These are phyloP conservation scores for Penicillium psychrofluorescens DNA, from an alignment of 495 filamentous ascomycete species.

Conservation along the genomic window DNA sequence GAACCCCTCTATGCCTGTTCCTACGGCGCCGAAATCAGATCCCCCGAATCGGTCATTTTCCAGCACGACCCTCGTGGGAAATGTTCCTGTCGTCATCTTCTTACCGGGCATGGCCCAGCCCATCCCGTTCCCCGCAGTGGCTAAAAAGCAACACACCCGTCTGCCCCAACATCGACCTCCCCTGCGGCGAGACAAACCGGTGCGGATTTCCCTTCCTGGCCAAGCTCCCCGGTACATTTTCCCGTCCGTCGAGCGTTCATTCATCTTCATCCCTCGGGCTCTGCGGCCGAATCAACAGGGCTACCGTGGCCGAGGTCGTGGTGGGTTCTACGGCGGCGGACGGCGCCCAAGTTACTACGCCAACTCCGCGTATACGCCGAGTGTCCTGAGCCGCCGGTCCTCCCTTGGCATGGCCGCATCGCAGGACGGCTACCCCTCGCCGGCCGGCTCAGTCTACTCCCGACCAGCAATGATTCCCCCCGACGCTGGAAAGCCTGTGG, in stretches of 20 bases:
- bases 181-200: constrained; percentile 91
- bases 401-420: constrained; percentile 72
- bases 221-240: constrained; percentile 79
- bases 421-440: constrained; percentile 69
- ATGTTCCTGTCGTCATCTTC: constrained; percentile 74
- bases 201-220: constrained; percentile 84
- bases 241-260: constrained; percentile 80
- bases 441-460: constrained; percentile 68
- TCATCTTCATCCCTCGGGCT: constrained; percentile 96
- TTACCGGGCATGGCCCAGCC: constrained; percentile 67
- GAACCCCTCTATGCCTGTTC: constrained; percentile 24
- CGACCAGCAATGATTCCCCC: constrained; percentile 49
- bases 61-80: constrained; percentile 61
- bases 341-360: constrained; percentile 76
- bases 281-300: constrained; percentile 87
- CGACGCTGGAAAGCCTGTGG: constrained; percentile 67
- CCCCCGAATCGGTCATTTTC: constrained; percentile 62
- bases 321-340: constrained; percentile 60
- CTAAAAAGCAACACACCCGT: constrained; percentile 80
- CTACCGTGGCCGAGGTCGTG: constrained; percentile 59
- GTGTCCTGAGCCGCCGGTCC: constrained; percentile 82
- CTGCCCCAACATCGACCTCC: constrained; percentile 93
- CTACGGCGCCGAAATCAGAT: constrained; percentile 38
- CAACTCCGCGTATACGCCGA: constrained; percentile 81
- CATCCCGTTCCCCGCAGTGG: constrained; percentile 61